Percentiles rank a stretch among this genome's conserved stretches.
phyloP scores from a whole-genome alignment of 1,139 yeast genomes.

The Eremothecium gossypii region DNA sequence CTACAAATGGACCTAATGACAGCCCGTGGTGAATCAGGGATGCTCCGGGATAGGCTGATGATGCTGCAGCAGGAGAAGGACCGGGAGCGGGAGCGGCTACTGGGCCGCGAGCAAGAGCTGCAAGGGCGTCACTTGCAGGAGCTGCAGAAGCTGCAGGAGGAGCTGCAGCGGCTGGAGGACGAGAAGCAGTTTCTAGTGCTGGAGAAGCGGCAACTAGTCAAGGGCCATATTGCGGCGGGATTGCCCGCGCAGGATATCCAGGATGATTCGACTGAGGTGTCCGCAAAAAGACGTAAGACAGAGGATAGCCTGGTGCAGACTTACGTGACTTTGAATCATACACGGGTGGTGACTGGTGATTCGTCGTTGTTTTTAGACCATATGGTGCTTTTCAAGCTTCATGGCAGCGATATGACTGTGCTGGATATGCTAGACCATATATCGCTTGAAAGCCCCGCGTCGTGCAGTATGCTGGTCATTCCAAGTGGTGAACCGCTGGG shows the following conservation, averaged over 20 bases:
- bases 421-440: slow-evolving; percentile 43
- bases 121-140: slow-evolving; percentile 39
- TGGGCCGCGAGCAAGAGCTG: slow-evolving; percentile 33
- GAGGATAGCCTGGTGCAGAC: slow-evolving; percentile 16
- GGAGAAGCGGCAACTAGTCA: slow-evolving; percentile 30
- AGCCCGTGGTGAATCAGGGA: slow-evolving; percentile 72
- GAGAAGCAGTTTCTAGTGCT: slow-evolving; percentile 55
- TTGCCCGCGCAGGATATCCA: slow-evolving; percentile 1
- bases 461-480: slow-evolving; percentile 31
- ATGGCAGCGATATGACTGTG: slow-evolving; percentile 43
- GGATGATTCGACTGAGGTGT: slow-evolving; percentile 13
- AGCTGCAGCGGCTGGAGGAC: slow-evolving; percentile 52
- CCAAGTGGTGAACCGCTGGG: slow-evolving; percentile 26
- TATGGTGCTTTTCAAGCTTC: slow-evolving; percentile 33
- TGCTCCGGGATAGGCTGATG: slow-evolving; percentile 55
- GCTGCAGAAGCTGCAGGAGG: slow-evolving; percentile 35
- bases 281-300: slow-evolving; percentile 20
- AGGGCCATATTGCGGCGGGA: slow-evolving; percentile 3
- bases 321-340: slow-evolving; percentile 13
- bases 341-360: slow-evolving; percentile 29
- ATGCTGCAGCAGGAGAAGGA: slow-evolving; percentile 35
- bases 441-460: slow-evolving; percentile 32
- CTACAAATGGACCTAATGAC: slow-evolving; percentile 28
- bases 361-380: slow-evolving; percentile 34
- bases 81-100: slow-evolving; percentile 14